These are phyloP conservation scores for Chrysosphaeria jannelii DNA, from an alignment of 2,329 filamentous ascomycete genomes.

Conservation along the genomic window DNA sequence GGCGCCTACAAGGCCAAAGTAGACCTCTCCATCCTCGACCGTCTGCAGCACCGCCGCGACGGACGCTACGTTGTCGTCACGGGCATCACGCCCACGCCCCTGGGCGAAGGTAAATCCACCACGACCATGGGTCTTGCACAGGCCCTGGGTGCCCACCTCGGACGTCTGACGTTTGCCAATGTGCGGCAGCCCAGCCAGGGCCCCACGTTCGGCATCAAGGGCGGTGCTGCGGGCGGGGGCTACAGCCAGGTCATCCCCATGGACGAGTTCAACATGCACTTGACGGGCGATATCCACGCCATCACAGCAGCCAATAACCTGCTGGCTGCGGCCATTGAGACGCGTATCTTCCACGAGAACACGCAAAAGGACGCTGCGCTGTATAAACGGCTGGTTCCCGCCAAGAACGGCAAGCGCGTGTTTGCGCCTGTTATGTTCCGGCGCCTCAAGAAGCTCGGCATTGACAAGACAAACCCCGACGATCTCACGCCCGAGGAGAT, in stretches of 20 bases:
- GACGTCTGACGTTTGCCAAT: constrained; percentile 76
- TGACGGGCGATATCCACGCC: constrained; percentile 93
- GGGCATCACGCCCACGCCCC: constrained; percentile 83
- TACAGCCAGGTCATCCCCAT: constrained; percentile 99
- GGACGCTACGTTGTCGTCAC: constrained; percentile 81
- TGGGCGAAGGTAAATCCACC: constrained; percentile 94
- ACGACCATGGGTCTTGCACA: constrained; percentile 91
- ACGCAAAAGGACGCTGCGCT: constrained; percentile 76
- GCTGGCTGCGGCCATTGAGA: constrained; percentile 84
- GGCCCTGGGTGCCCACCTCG: constrained; percentile 67
- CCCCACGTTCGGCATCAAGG: constrained; percentile 96
- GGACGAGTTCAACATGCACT: constrained; percentile 96
- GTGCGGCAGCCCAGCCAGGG: constrained; percentile 92
- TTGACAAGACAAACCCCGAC: constrained; percentile 78
- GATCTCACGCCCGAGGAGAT: constrained; percentile 80
- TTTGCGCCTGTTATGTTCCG: constrained; percentile 83
- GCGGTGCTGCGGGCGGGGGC: constrained; percentile 81
- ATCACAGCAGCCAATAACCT: constrained; percentile 94
- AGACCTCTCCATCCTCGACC: constrained; percentile 49
- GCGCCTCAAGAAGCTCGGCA: constrained; percentile 80
- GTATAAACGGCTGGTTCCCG: constrained; percentile 63
- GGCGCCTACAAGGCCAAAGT: constrained; percentile 93
- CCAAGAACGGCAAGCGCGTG: constrained; percentile 63
- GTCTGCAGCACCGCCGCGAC: constrained; percentile 61
- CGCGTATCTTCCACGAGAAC: constrained; percentile 91